These are phyloP conservation scores for Pholiota microspora DNA, from an alignment of 768 basidiomycete genomes.

Conservation along the genomic window DNA sequence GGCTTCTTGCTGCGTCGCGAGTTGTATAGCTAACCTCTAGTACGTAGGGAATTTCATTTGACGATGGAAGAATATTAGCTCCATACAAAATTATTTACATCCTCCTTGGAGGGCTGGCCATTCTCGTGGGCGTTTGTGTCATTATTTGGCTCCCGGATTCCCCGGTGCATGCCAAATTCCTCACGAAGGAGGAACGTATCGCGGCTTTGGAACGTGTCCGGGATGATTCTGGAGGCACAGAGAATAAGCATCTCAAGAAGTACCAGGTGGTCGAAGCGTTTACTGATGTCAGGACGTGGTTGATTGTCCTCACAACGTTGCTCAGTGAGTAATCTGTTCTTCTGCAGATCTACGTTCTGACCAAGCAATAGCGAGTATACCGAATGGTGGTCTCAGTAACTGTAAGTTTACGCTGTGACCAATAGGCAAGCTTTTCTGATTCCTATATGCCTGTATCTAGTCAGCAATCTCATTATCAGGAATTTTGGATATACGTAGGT, in stretches of 20 bases:
- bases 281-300: slow-evolving; percentile 57
- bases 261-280: slow-evolving; percentile 58
- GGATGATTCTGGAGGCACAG: slow-evolving; percentile 63
- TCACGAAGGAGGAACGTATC: slow-evolving; percentile 58
- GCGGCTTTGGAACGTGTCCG: slow-evolving; percentile 65
- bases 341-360: slow-evolving; percentile 4
- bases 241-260: slow-evolving; percentile 58
- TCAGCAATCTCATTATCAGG: slow-evolving; percentile 62
- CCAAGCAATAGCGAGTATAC: slow-evolving; percentile 50
- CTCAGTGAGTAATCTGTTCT: slow-evolving; percentile 40
- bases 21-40: background rate
- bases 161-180: slow-evolving; percentile 55
- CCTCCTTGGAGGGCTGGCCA: slow-evolving; percentile 58
- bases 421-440: too few species aligned
- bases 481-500: slow-evolving; percentile 62
- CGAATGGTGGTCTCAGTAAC: slow-evolving; percentile 62
- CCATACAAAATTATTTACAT: slow-evolving; percentile 65
- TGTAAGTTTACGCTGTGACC: slow-evolving; percentile 43
- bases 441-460: slow-evolving; percentile 25
- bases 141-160: slow-evolving; percentile 65
- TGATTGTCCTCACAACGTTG: slow-evolving; percentile 57
- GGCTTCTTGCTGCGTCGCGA: background rate
- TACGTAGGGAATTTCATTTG: slow-evolving; percentile 57
- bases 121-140: slow-evolving; percentile 53
- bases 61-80: slow-evolving; percentile 42